Conservation (phyloP, 192 early-diverging fungal species). For the Linnemannia exigua region DNA sequence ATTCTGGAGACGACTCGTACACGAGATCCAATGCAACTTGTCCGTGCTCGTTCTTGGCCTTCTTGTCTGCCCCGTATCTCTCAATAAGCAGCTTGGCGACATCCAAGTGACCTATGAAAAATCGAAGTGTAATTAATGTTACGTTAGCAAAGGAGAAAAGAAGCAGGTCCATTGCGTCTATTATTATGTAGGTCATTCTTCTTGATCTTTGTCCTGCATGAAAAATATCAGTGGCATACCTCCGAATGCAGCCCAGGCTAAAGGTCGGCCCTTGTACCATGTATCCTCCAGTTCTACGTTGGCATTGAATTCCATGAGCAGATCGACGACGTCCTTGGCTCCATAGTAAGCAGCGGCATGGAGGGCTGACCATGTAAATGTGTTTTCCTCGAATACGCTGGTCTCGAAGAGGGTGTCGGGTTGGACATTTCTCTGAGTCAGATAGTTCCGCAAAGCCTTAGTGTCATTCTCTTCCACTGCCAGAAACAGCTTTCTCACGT, state of each 20-base stretch:
- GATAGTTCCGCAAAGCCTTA: slow-evolving; percentile 31
- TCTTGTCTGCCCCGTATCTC: slow-evolving; percentile 80
- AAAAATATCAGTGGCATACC: slow-evolving; percentile 20
- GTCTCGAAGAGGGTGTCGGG: slow-evolving; percentile 47
- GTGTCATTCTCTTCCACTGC: slow-evolving; percentile 46
- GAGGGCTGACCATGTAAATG: slow-evolving; percentile 87
- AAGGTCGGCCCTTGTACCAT: slow-evolving; percentile 84
- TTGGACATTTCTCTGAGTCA: slow-evolving; percentile 37
- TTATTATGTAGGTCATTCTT: neutral
- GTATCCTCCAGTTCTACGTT: slow-evolving; percentile 88
- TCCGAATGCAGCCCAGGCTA: slow-evolving; percentile 93
- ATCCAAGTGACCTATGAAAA: slow-evolving; percentile 67
- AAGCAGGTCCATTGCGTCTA: too few species aligned
- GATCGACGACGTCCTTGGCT: slow-evolving; percentile 71
- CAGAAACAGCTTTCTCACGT: slow-evolving; percentile 42
- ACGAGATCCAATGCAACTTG: slow-evolving; percentile 89
- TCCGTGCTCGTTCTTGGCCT: slow-evolving; percentile 81
- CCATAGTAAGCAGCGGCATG: slow-evolving; percentile 92
- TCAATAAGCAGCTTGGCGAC: slow-evolving; percentile 81
- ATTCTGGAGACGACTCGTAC: slow-evolving; percentile 71
- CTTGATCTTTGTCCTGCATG: neutral
- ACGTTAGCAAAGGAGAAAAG: neutral
- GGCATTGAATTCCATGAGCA: slow-evolving; percentile 82
- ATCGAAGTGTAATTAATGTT: neutral
- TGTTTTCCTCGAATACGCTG: slow-evolving; percentile 60